Percentiles rank a stretch among this genome's conserved stretches.
phyloP scores from a whole-genome alignment of 164 flowering plant species.

The Vitis rotundifolia region DNA sequence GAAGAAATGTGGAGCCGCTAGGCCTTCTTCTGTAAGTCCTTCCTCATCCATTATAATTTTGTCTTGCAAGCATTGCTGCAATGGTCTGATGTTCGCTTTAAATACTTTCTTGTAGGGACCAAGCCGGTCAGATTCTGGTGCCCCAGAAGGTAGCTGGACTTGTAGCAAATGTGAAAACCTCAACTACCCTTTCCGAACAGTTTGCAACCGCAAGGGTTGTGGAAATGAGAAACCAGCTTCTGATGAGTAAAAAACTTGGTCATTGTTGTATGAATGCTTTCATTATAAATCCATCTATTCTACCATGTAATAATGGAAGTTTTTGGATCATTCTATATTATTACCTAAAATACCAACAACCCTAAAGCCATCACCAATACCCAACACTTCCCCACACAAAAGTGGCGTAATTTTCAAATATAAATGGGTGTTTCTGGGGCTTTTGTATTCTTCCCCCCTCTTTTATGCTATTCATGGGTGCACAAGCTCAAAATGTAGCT shows the following conservation, averaged over 20 bases:
- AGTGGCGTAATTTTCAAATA: too few species aligned
- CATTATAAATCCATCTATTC: too few species aligned
- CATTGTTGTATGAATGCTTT: too few species aligned
- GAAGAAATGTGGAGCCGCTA: constrained; percentile 48
- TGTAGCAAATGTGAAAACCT: constrained; percentile 43
- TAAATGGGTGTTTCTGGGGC: too few species aligned
- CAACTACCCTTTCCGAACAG: constrained; percentile 48
- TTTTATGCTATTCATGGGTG: too few species aligned
- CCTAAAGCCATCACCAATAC: too few species aligned
- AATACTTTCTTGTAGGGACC: constrained; percentile 29
- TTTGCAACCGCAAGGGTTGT: constrained; percentile 49
- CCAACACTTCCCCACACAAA: too few species aligned
- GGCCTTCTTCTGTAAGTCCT: constrained; percentile 36
- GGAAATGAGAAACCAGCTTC: constrained; percentile 30
- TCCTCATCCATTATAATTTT: background rate
- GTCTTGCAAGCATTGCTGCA: background rate
- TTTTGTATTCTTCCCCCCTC: too few species aligned
- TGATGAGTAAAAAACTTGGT: constrained; percentile 10
- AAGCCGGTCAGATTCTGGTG: constrained; percentile 22
- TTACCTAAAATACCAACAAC: too few species aligned
- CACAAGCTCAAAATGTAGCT: too few species aligned
- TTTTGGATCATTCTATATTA: too few species aligned
- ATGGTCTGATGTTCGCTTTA: constrained; percentile 1
- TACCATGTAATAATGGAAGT: too few species aligned
- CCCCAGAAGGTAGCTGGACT: constrained; percentile 52